A percentile compares a stretch with the other conserved stretches of the same genome.
Evolutionary conservation across 257 asterid genomes (phyloP).

Genomic region (Solanum pinnatisectum): DNA sequence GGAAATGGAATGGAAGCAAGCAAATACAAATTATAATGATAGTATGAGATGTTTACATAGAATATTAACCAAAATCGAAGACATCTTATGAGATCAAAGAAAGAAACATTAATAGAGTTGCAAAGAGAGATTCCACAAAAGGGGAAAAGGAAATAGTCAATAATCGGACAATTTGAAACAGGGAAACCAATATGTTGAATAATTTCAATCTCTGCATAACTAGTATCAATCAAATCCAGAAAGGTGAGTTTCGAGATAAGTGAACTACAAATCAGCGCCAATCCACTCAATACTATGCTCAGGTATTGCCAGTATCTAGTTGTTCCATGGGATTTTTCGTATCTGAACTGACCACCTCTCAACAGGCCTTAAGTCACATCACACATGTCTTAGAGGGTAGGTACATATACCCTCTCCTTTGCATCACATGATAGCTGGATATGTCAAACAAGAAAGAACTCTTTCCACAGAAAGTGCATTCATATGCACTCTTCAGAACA

Average conservation of each 20-base stretch:
- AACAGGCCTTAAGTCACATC: neutral
- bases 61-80: neutral
- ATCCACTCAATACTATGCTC: neutral
- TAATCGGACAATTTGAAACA: neutral
- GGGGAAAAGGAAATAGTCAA: neutral
- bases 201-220: neutral
- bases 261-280: neutral
- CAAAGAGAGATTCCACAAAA: neutral
- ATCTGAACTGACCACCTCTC: neutral
- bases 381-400: neutral
- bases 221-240: neutral
- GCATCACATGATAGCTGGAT: neutral
- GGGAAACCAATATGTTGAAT: neutral
- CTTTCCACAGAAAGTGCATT: neutral
- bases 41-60: neutral
- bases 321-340: neutral
- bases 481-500: neutral
- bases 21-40: neutral
- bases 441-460: neutral
- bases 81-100: neutral
- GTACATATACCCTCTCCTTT: neutral
- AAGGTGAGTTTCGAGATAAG: neutral
- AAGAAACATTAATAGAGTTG: neutral
- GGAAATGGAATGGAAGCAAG: neutral
- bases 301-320: neutral